A percentile compares a stretch with the other conserved stretches of the same genome.
Conservation (phyloP, 2,329 filamentous ascomycete species). For the Neonectria ditissima region DNA sequence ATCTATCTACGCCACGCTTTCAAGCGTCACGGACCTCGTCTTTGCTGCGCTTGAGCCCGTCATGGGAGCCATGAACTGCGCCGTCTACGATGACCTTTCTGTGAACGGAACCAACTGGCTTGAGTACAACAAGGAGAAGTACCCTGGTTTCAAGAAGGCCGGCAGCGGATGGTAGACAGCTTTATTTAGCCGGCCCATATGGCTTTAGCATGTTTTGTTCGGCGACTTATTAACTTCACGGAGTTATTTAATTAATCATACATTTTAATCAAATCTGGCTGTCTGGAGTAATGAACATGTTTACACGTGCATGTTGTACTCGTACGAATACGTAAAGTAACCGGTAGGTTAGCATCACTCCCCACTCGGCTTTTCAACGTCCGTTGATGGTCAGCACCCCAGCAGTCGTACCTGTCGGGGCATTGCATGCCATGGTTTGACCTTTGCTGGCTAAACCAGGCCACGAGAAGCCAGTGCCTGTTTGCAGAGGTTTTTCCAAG, state of each 20-base stretch:
- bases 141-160: slow-evolving; percentile 40
- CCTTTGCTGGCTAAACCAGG: no score
- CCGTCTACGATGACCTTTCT: slow-evolving; percentile 33
- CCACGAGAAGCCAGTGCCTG: no score
- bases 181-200: slow-evolving; percentile 52
- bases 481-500: no score
- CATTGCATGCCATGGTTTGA: no score
- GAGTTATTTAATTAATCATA: neutral
- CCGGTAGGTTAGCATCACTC: no score
- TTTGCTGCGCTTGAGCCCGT: slow-evolving; percentile 36
- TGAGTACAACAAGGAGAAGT: slow-evolving; percentile 34
- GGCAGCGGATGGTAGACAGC: slow-evolving; percentile 33
- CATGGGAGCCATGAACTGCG: slow-evolving; percentile 33
- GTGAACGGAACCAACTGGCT: slow-evolving; percentile 39
- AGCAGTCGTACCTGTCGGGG: no score
- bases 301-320: no score
- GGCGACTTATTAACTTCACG: neutral
- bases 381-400: no score
- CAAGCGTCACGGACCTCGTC: slow-evolving; percentile 26
- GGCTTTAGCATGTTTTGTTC: neutral
- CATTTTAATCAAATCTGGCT: no score
- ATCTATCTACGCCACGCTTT: slow-evolving; percentile 50
- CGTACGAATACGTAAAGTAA: no score
- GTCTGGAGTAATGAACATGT: no score
- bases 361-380: no score